These are phyloP conservation scores for Phytopythium ostracodes DNA, from an alignment of 352 stramenopile species.

Conservation along the genomic window DNA sequence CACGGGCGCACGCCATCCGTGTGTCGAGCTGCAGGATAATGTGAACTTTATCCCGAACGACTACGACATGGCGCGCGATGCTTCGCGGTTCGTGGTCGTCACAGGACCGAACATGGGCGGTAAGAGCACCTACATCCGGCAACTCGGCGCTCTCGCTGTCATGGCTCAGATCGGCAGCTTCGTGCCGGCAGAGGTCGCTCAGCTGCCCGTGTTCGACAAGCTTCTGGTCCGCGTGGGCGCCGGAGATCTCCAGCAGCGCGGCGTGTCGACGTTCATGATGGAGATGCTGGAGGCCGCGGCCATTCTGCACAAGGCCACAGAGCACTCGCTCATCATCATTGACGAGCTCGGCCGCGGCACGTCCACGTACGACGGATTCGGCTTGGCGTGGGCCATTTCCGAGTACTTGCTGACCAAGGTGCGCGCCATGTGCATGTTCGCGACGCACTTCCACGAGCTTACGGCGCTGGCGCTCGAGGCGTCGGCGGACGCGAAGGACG, in stretches of 20 bases:
- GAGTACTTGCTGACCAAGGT: constrained; percentile 96
- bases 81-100: constrained; percentile 92
- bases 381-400: constrained; percentile 96
- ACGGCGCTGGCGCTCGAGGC: constrained; percentile 89
- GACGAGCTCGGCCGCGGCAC: constrained; percentile 99
- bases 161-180: constrained; percentile 98
- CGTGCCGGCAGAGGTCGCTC: constrained; percentile 91
- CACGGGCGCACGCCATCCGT: constrained; percentile 93
- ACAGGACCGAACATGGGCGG: constrained; percentile 99
- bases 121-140: constrained; percentile 98
- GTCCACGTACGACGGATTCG: constrained; percentile 97
- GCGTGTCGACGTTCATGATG: constrained; percentile 99
- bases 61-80: constrained; percentile 85
- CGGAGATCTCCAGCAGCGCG: constrained; percentile 95
- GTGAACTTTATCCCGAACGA: constrained; percentile 98
- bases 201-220: constrained; percentile 94
- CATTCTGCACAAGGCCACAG: constrained; percentile 95
- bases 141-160: constrained; percentile 92
- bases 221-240: constrained; percentile 96
- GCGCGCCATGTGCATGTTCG: constrained; percentile 88
- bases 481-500: constrained; percentile 13
- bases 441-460: constrained; percentile 99
- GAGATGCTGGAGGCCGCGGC: constrained; percentile 99
- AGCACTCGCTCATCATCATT: constrained; percentile 97
- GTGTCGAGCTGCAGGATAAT: constrained; percentile 96